phyloP scores from a whole-genome alignment of 75 land plant species.

The Pinus taeda region DNA sequence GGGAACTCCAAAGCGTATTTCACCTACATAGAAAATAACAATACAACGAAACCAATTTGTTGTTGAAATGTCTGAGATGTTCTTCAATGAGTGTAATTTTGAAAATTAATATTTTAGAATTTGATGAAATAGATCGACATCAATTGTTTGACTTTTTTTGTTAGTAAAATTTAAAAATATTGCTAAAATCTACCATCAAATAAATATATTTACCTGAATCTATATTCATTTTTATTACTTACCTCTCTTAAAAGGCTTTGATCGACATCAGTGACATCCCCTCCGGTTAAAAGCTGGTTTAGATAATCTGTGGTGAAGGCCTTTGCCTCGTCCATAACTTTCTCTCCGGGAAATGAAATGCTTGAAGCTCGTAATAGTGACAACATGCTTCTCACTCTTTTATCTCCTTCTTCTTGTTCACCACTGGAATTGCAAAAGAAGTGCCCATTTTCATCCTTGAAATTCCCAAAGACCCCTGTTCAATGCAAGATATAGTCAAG shows the following conservation, averaged over 20 bases:
- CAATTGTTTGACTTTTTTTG: too few relatives aligned
- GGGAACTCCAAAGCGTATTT: constrained; percentile 17
- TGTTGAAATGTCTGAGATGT: too few relatives aligned
- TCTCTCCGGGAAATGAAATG: constrained; percentile 21
- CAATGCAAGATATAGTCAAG: too few relatives aligned
- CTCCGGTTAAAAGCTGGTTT: background rate
- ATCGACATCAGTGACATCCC: background rate
- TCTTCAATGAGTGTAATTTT: too few relatives aligned
- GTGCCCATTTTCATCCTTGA: constrained; percentile 10
- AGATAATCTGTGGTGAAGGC: constrained; percentile 12
- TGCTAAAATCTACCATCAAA: too few relatives aligned
- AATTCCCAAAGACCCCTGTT: constrained; percentile 19
- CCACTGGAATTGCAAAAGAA: background rate
- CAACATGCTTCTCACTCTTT: constrained; percentile 5
- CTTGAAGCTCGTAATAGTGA: constrained; percentile 25
- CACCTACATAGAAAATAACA: constrained; percentile 8
- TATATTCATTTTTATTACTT: too few relatives aligned
- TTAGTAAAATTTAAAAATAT: too few relatives aligned
- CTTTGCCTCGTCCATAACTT: constrained; percentile 18
- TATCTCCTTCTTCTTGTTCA: background rate
- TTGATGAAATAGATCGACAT: too few relatives aligned
- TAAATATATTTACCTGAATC: too few relatives aligned
- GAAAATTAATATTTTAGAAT: too few relatives aligned
- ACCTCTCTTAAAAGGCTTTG: constrained; percentile 1
- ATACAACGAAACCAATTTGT: too few relatives aligned